Percentiles rank a stretch among this genome's conserved stretches.
These are phyloP conservation scores for Ceratocystis papillata DNA, from an alignment of 2,329 filamentous ascomycete genomes.

Conservation along the genomic window DNA sequence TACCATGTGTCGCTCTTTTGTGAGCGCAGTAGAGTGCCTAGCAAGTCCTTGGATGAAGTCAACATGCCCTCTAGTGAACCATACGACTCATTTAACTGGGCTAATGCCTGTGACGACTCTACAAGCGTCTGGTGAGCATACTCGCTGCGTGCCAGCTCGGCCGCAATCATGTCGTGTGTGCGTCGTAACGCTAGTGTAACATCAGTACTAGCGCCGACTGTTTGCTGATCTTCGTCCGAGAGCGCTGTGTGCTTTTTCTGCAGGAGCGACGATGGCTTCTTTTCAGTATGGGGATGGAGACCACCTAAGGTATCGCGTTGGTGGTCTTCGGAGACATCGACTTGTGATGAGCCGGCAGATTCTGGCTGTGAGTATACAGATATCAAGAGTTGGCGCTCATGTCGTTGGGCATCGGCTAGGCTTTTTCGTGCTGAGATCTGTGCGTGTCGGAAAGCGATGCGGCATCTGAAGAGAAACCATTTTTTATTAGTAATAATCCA, in stretches of 20 bases:
- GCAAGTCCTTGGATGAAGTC: slow-evolving; percentile 59
- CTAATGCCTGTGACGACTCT: slow-evolving; percentile 73
- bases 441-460: slow-evolving; percentile 66
- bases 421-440: slow-evolving; percentile 68
- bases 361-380: slow-evolving; percentile 46
- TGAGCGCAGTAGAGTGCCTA: slow-evolving; percentile 68
- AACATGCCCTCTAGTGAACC: slow-evolving; percentile 67
- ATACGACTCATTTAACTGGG: slow-evolving; percentile 71
- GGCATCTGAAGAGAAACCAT: slow-evolving; percentile 33
- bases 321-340: slow-evolving; percentile 26
- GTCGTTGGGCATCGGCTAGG: slow-evolving; percentile 60
- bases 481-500: slow-evolving; percentile 23
- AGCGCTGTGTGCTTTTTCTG: slow-evolving; percentile 31
- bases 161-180: slow-evolving; percentile 76
- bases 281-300: slow-evolving; percentile 28
- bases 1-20: slow-evolving; percentile 99
- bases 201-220: slow-evolving; percentile 65
- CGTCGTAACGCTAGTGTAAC: slow-evolving; percentile 74
- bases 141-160: slow-evolving; percentile 72
- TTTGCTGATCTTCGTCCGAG: slow-evolving; percentile 59
- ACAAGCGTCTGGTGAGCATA: slow-evolving; percentile 84
- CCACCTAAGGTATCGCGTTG: slow-evolving; percentile 21
- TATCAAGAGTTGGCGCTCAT: slow-evolving; percentile 67
- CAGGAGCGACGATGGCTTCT: slow-evolving; percentile 25
- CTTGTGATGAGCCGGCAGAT: slow-evolving; percentile 28